Base-by-base conservation (phyloP, 768 basidiomycete species). In the Hericium rajendrae region DNA sequence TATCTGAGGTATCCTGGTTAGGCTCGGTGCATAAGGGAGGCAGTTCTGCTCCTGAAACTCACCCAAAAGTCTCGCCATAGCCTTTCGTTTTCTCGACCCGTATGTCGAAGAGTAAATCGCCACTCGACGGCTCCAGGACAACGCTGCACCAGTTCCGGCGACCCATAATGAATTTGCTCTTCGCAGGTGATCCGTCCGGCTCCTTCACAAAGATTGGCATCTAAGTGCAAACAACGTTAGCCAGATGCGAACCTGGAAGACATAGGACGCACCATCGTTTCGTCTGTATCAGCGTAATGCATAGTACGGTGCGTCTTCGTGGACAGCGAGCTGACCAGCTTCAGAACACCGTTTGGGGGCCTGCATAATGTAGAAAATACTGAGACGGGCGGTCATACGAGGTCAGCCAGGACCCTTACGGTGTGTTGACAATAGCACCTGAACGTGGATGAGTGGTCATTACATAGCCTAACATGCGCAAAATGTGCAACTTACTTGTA, bases 391-490 rank as follows among this genome's bases (percentile, higher is more conserved):
- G 56, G 48, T 38, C 41, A 43, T 24, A 22, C 10, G 1, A 38
- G 2, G 6, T 12, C 12, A 10, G 13, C 16, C 10, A 18, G 28
- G 6, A 59, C 10, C 75, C 88, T 67, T 66, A 86, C 87, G 95
- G 94, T 5, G 95, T 97, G 67, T 97, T 95, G 51, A 99, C 95
- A 61, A 99, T 98, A 13, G 95, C 95, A 65, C 84, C 83, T 85
- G 53, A 43, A 60, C 41, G 20, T 62, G 10, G 8, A 38, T 18
- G 28, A 22, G 58, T 59, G 37, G 55, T 38, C 38, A 56, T 40
- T n/a, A 32, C 52, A 28, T 26, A 52, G 54, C 18, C 22, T 2
- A 22, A 9, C 4, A 53, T 41, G 9, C 57, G 57, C 38, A 18
- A 22, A 32, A 38, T 10, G 6, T 58, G 32, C 16, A 15, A 72